A percentile compares a stretch with the other conserved stretches of the same genome.
phyloP scores from a whole-genome alignment of 73 alveolate species.

The Tetrahymena thermophila region DNA sequence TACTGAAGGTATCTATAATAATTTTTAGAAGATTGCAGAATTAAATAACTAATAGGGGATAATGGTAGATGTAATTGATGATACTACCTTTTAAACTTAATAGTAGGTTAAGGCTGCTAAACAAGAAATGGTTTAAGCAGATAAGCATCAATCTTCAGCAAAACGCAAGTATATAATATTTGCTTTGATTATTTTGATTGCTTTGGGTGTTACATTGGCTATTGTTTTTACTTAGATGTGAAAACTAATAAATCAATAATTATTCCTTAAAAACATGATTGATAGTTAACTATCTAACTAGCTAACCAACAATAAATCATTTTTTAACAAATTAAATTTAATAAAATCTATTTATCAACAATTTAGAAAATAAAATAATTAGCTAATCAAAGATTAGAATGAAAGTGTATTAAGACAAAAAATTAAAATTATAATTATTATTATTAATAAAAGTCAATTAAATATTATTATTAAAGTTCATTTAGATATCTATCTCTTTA shows the following conservation, averaged over 20 bases:
- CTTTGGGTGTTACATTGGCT: neutral
- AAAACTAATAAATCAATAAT: neutral
- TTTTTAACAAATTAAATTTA: neutral
- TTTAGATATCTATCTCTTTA: neutral
- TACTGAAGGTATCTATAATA: neutral
- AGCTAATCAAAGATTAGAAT: neutral
- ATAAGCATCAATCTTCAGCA: neutral
- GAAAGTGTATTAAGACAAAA: neutral
- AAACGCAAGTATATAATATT: neutral
- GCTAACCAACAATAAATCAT: no score
- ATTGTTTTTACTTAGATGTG: neutral
- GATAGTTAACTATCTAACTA: no score
- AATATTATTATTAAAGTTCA: no score
- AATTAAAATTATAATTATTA: no score
- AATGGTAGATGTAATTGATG: neutral
- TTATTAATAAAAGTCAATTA: no score
- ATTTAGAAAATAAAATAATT: no score
- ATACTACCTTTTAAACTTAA: neutral
- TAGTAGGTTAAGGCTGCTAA: neutral
- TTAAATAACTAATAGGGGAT: neutral
- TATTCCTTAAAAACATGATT: neutral
- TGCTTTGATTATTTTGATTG: neutral
- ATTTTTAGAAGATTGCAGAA: neutral
- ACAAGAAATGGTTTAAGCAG: neutral
- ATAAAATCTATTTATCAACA: neutral